A percentile compares a stretch with the other conserved stretches of the same genome.
phyloP scores from a whole-genome alignment of 2,329 filamentous ascomycete species.

The Aspergillus sp. region DNA sequence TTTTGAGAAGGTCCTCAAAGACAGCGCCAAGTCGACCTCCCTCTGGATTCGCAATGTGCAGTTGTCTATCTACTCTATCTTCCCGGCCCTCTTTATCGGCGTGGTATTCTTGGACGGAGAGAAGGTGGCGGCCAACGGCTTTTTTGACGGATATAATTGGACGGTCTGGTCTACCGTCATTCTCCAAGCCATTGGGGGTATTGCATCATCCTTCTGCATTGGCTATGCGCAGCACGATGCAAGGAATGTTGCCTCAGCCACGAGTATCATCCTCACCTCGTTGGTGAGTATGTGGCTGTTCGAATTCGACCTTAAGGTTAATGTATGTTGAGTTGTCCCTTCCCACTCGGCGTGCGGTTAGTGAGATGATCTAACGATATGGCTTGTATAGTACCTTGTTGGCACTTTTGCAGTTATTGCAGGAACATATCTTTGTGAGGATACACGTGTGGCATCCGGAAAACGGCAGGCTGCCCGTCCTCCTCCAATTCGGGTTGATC shows the following conservation, averaged over 20 bases:
- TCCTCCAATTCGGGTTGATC: conserved; percentile 57
- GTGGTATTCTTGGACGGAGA: conserved; percentile 84
- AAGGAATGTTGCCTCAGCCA: conserved; percentile 90
- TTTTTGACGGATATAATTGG: conserved; percentile 93
- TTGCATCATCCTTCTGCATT: conserved; percentile 78
- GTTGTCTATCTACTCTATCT: conserved; percentile 88
- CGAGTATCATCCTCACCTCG: conserved; percentile 85
- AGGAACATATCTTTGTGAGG: conserved; percentile 82
- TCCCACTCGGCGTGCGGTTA: background rate
- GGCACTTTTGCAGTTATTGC: conserved; percentile 76
- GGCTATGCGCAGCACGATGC: conserved; percentile 85
- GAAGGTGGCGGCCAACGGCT: conserved; percentile 77
- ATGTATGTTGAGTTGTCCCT: conserved; percentile 56
- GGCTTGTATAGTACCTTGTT: conserved; percentile 64
- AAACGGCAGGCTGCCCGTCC: conserved; percentile 53
- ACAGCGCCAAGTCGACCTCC: conserved; percentile 70
- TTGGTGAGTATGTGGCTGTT: conserved; percentile 84
- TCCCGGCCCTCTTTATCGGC: conserved; percentile 82
- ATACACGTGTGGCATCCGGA: conserved; percentile 38
- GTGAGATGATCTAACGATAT: background rate
- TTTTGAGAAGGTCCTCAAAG: conserved; percentile 80
- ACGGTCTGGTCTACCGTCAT: conserved; percentile 83
- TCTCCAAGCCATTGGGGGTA: conserved; percentile 78
- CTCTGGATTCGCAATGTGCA: conserved; percentile 96
- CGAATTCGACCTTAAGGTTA: conserved; percentile 68